These are phyloP conservation scores for Elsinoe ampelina DNA, from an alignment of 2,329 filamentous ascomycete genomes.

Conservation along the genomic window DNA sequence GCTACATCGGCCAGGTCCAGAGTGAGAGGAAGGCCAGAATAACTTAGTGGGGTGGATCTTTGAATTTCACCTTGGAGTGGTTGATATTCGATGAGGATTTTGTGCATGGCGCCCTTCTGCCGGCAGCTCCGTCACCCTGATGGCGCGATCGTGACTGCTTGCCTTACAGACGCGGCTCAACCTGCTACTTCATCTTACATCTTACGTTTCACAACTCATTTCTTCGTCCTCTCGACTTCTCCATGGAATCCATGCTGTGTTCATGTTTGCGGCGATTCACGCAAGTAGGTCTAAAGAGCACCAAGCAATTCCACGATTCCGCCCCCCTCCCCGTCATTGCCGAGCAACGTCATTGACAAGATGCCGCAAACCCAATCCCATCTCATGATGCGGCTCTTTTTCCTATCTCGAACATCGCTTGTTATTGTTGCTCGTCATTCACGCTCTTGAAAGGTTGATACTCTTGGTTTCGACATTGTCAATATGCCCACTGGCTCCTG, in stretches of 20 bases:
- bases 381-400: not conserved
- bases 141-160: not conserved
- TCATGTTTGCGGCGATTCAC: no score
- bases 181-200: not conserved
- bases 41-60: no score
- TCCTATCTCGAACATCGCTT: not conserved
- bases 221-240: no score
- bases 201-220: not conserved
- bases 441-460: not conserved
- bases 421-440: not conserved
- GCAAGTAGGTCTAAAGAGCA: no score
- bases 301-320: not conserved
- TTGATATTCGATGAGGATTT: no score
- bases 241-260: no score
- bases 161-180: not conserved
- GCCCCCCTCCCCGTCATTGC: not conserved
- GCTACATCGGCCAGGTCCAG: no score
- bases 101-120: not conserved
- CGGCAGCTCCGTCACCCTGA: conserved; percentile 1
- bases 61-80: no score
- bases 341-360: conserved; percentile 1
- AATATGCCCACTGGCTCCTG: conserved; percentile 24
- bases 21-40: no score
- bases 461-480: not conserved
- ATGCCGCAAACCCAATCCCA: not conserved